Conservation (phyloP, 1,284 basidiomycete genomes). For the Fistulina hepatica region DNA sequence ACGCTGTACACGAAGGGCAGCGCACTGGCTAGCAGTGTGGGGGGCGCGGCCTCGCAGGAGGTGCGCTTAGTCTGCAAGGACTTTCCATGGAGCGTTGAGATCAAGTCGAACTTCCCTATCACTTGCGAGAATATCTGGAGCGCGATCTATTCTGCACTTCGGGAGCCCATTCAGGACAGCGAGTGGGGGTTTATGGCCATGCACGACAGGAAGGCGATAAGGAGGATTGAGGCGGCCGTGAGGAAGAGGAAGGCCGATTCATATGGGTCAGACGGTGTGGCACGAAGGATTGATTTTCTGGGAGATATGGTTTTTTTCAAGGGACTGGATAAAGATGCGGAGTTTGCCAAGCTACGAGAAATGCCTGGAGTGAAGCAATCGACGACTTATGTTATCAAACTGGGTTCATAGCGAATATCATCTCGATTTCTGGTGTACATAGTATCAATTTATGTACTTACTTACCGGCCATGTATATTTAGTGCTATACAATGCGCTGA, state of each 20-base stretch:
- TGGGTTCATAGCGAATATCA: constrained; percentile 13
- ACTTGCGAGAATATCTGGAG: constrained; percentile 45
- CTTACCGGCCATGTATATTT: not conserved
- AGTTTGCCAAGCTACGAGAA: constrained; percentile 36
- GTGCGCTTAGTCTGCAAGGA: constrained; percentile 42
- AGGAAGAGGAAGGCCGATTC: constrained; percentile 20
- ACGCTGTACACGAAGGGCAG: constrained; percentile 30
- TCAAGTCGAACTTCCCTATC: constrained; percentile 30
- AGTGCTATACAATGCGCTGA: too few relatives aligned
- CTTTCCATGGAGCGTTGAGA: constrained; percentile 52
- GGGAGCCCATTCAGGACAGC: constrained; percentile 41
- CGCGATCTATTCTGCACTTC: constrained; percentile 35
- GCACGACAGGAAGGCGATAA: constrained; percentile 12
- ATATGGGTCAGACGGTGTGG: constrained; percentile 19
- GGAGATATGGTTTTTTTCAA: constrained; percentile 44
- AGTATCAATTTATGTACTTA: not conserved
- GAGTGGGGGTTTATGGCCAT: constrained; percentile 45
- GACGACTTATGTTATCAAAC: constrained; percentile 28
- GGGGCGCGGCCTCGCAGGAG: constrained; percentile 20
- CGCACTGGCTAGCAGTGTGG: constrained; percentile 26
- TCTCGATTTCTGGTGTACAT: too few relatives aligned
- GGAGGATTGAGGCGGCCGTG: constrained; percentile 27
- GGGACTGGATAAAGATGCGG: constrained; percentile 45
- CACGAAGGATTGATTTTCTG: constrained; percentile 49
- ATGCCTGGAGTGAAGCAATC: constrained; percentile 29